These are phyloP conservation scores for Corylus avellana DNA, from an alignment of 306 rosid species.

Conservation along the genomic window DNA sequence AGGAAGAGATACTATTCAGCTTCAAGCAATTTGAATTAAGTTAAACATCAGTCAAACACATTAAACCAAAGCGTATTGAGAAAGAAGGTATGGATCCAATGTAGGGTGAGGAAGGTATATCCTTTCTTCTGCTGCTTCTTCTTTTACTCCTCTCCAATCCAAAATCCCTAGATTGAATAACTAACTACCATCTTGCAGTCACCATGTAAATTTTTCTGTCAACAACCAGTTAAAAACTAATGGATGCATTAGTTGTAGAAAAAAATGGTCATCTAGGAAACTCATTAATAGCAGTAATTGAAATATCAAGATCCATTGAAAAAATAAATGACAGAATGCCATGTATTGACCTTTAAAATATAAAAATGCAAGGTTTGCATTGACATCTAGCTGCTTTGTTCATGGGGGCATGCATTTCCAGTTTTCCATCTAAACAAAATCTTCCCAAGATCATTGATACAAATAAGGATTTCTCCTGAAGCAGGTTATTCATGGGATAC, in stretches of 20 bases:
- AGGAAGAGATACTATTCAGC: neutral
- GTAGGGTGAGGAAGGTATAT: no score
- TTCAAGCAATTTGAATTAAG: neutral
- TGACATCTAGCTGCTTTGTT: neutral
- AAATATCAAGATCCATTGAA: neutral
- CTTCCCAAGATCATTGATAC: neutral
- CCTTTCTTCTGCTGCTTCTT: neutral
- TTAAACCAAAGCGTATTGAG: neutral
- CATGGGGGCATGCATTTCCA: neutral
- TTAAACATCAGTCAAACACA: neutral
- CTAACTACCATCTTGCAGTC: neutral
- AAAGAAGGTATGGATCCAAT: neutral
- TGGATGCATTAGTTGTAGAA: no score
- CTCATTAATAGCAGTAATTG: neutral
- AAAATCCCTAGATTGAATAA: neutral
- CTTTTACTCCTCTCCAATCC: neutral
- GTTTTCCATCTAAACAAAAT: neutral
- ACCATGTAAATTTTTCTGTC: neutral
- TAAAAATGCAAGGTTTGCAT: neutral
- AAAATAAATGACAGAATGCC: neutral
- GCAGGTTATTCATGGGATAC: constrained; percentile 3
- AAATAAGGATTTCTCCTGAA: constrained; percentile 3
- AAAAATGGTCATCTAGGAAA: no score
- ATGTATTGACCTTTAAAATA: neutral
- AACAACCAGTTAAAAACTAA: no score